Evolutionary conservation across 2,329 filamentous ascomycete species (phyloP), one percentile per base, ranked within the genome.

Genomic region (Neoarthrinium moseri): DNA sequence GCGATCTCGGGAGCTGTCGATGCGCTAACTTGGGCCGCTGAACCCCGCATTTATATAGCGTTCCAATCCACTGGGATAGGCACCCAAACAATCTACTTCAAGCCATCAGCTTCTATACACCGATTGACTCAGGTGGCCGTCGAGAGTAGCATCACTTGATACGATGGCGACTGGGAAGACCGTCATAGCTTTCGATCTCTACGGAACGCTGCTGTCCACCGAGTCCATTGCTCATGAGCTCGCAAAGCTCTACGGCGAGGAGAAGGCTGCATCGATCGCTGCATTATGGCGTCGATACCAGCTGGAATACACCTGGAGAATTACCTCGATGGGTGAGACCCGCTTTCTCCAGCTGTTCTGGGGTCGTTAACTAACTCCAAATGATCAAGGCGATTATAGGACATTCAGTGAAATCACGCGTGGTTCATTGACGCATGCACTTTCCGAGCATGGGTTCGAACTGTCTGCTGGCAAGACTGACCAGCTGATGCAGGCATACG

Each of bases 281-380:
- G 62, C 73, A 13, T 64, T 79, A 57, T 89, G 86, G 79, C 73
- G 87, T 46, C 75, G 77, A 23, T 85, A 85, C 57, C 87, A 91
- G 63, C 70, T 91, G 7, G 87, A 90, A 64, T 91, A 90, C 56
- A 89, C 86, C 30, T 91, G 84, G 84, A 73, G 87, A 42, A 66
- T 86, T 52, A 90, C 84, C 57, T 84, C 81, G 71, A 91, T 91
- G 86, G 76, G 87, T 86, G 68, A 50, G 69, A 12, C 26, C 33
- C 42, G 38, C 29, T 24, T 39, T 37, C 21, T 45, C 46, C 43
- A 26, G 44, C 43, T 15, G 41, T 15, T 38, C 17, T 42, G 23
- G 3, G 32, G 24, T 20, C 18, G 12, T 46, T 32, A 6, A 20
- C 5, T 30, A 2, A 43, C 30, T 23, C 20, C n/a, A n/a, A n/a